A percentile compares a stretch with the other conserved stretches of the same genome.
These are phyloP conservation scores for Sutorius eximius DNA, from an alignment of 1,284 basidiomycete species.

Conservation along the genomic window DNA sequence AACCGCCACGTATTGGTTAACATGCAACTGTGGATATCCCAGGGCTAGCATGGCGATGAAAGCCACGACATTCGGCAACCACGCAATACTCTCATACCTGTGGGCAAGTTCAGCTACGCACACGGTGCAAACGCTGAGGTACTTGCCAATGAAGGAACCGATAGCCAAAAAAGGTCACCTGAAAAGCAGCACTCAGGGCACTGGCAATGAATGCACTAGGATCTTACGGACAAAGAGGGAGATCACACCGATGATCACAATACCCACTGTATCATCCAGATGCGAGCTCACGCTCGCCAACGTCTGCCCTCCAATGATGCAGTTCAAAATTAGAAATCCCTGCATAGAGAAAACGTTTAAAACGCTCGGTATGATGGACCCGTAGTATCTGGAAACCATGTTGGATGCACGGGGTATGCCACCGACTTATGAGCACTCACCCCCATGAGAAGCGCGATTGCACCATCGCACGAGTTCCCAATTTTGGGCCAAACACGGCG, in stretches of 20 bases:
- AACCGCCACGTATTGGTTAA: slow-evolving; percentile 32
- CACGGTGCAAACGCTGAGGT: background rate
- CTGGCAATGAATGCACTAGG: background rate
- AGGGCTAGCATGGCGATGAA: slow-evolving; percentile 67
- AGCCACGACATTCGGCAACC: slow-evolving; percentile 66
- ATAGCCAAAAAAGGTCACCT: slow-evolving; percentile 63
- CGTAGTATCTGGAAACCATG: slow-evolving; percentile 51
- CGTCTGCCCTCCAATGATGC: slow-evolving; percentile 74
- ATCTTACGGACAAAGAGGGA: slow-evolving; percentile 53
- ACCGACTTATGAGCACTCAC: slow-evolving; percentile 20
- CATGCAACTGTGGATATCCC: slow-evolving; percentile 39
- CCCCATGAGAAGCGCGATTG: slow-evolving; percentile 59
- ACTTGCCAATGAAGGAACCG: slow-evolving; percentile 55
- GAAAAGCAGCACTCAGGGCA: slow-evolving; percentile 5
- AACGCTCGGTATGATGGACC: slow-evolving; percentile 59
- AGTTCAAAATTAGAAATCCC: slow-evolving; percentile 72
- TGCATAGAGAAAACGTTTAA: slow-evolving; percentile 64
- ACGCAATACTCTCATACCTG: slow-evolving; percentile 57
- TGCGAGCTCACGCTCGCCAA: slow-evolving; percentile 58
- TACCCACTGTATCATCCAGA: slow-evolving; percentile 60
- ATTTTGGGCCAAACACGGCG: slow-evolving; percentile 59
- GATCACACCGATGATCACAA: slow-evolving; percentile 73
- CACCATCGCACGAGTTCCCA: slow-evolving; percentile 65
- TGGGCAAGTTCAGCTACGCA: background rate
- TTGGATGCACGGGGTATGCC: background rate